phyloP scores from a whole-genome alignment of 2,329 filamentous ascomycete species.

The Nothophoma quercina region DNA sequence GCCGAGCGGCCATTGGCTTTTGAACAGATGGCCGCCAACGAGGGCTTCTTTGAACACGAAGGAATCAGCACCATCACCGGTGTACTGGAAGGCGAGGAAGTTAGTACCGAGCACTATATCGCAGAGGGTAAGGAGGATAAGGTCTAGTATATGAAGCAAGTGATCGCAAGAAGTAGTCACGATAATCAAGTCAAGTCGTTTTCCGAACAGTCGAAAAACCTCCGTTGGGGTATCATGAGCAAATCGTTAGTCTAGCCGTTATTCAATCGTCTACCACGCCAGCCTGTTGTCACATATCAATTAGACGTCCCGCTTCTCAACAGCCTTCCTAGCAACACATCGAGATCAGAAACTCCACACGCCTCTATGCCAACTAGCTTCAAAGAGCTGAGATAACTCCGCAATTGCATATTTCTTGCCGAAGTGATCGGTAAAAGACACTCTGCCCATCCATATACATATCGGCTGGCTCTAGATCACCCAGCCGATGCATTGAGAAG shows the following conservation, averaged over 20 bases:
- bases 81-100: constrained; percentile 23
- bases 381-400: too few relatives aligned
- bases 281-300: constrained; percentile 45
- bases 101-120: constrained; percentile 18
- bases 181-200: too few relatives aligned
- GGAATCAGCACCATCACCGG: constrained; percentile 24
- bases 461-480: too few relatives aligned
- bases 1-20: constrained; percentile 19
- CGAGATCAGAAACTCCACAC: too few relatives aligned
- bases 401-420: too few relatives aligned
- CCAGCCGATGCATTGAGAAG: too few relatives aligned
- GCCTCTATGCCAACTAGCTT: too few relatives aligned
- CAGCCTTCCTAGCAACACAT: too few relatives aligned
- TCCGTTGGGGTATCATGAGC: constrained; percentile 34
- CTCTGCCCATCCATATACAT: too few relatives aligned
- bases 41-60: constrained; percentile 29
- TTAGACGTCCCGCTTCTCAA: constrained; percentile 40
- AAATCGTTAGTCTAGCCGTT: constrained; percentile 7
- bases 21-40: constrained; percentile 23
- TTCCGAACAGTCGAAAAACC: neutral
- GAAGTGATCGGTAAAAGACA: too few relatives aligned
- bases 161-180: too few relatives aligned
- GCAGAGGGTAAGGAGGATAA: constrained; percentile 17
- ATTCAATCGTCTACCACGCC: constrained; percentile 37
- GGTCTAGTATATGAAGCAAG: constrained; percentile 1